Percentiles rank a stretch among this genome's conserved stretches.
phyloP scores from a whole-genome alignment of 495 filamentous ascomycete species.

The Acidiella bohemica region DNA sequence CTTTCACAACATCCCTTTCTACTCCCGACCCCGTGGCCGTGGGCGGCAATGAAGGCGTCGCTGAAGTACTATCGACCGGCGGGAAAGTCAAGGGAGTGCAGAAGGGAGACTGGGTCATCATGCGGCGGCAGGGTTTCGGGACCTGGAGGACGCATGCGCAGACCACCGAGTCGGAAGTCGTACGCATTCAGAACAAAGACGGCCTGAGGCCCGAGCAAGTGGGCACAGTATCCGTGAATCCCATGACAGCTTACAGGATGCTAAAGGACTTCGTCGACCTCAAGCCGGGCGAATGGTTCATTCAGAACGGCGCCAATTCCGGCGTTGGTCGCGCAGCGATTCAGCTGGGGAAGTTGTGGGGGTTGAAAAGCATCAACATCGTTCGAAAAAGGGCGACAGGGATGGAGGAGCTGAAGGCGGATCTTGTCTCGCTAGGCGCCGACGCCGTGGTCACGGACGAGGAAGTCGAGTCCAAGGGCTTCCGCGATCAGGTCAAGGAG shows the following conservation, averaged over 20 bases:
- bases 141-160: slow-evolving; percentile 89
- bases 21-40: slow-evolving; percentile 61
- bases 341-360: slow-evolving; percentile 72
- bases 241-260: slow-evolving; percentile 86
- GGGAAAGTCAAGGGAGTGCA: slow-evolving; percentile 38
- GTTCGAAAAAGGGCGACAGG: slow-evolving; percentile 55
- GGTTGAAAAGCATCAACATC: slow-evolving; percentile 74
- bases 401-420: slow-evolving; percentile 53
- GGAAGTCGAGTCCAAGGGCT: slow-evolving; percentile 51
- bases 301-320: slow-evolving; percentile 92
- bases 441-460: slow-evolving; percentile 74
- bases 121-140: slow-evolving; percentile 63
- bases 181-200: slow-evolving; percentile 51
- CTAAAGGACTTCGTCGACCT: slow-evolving; percentile 64
- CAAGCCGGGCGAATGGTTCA: slow-evolving; percentile 69
- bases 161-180: slow-evolving; percentile 41
- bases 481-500: slow-evolving; percentile 49
- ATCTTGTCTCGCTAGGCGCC: slow-evolving; percentile 57
- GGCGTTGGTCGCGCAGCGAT: slow-evolving; percentile 83
- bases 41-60: slow-evolving; percentile 81
- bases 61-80: slow-evolving; percentile 64
- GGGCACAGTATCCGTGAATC: slow-evolving; percentile 80
- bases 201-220: slow-evolving; percentile 61
- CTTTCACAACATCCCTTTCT: slow-evolving; percentile 57
- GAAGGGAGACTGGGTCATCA: slow-evolving; percentile 86